Evolutionary conservation across 2,329 filamentous ascomycete species (phyloP).

Genomic region (Thyridium curvatum): DNA sequence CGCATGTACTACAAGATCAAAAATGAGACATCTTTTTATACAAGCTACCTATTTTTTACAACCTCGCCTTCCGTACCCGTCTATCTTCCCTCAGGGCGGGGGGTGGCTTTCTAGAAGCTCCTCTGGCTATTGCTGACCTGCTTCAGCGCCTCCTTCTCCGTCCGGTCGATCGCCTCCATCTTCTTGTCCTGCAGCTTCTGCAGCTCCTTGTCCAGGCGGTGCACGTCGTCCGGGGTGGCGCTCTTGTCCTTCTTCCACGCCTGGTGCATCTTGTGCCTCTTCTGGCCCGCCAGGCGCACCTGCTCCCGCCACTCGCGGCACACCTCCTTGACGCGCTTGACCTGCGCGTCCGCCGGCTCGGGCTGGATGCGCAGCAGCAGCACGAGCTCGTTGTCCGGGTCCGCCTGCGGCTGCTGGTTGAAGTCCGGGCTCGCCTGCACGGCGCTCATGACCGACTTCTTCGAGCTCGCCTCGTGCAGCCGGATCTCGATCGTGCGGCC

Average conservation of each 20-base stretch:
- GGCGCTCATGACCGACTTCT: conserved; percentile 13
- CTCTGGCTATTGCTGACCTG: conserved; percentile 23
- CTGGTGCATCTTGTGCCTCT: conserved; percentile 40
- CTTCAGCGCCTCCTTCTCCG: conserved; percentile 42
- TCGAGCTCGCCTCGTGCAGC: conserved; percentile 10
- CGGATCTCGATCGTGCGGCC: conserved; percentile 15
- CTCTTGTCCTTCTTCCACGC: conserved; percentile 38
- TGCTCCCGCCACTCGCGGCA: conserved; percentile 45
- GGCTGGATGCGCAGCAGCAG: conserved; percentile 47
- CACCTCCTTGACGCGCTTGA: conserved; percentile 34
- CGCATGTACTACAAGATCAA: too few species aligned
- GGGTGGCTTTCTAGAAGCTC: background rate
- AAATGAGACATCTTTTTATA: too few species aligned
- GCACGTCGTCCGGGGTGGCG: conserved; percentile 36
- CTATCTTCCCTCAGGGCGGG: too few species aligned
- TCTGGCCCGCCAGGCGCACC: conserved; percentile 29
- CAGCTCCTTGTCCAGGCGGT: conserved; percentile 36
- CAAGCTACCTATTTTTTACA: too few species aligned
- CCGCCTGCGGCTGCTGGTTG: conserved; percentile 36
- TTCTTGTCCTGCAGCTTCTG: conserved; percentile 47
- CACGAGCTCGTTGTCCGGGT: conserved; percentile 53
- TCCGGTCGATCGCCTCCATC: conserved; percentile 41
- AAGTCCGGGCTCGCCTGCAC: conserved; percentile 11
- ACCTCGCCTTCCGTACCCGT: too few species aligned
- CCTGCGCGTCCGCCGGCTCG: conserved; percentile 41